These are phyloP conservation scores for Pneumocystis sp. DNA, from an alignment of 1,139 yeast species.

Conservation along the genomic window DNA sequence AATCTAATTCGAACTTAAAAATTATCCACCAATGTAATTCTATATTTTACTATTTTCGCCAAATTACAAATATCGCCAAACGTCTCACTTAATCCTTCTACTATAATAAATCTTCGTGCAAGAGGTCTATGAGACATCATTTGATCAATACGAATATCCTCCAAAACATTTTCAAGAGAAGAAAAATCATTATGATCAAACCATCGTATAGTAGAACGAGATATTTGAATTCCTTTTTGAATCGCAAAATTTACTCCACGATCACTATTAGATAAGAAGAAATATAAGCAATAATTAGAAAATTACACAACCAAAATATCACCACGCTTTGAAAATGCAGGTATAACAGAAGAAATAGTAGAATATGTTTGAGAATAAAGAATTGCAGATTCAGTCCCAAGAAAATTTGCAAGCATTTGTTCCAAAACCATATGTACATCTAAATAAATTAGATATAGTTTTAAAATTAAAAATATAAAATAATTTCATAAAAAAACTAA, in stretches of 20 bases:
- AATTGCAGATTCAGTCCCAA: constrained; percentile 65
- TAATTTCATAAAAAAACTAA: too few relatives aligned
- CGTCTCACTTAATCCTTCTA: constrained; percentile 76
- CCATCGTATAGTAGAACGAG: constrained; percentile 68
- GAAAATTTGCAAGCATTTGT: constrained; percentile 54
- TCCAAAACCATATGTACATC: constrained; percentile 78
- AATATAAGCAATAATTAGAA: neutral
- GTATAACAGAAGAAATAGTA: constrained; percentile 89
- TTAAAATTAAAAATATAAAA: neutral
- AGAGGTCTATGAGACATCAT: constrained; percentile 36
- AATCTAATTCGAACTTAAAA: constrained; percentile 1
- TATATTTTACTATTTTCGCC: constrained; percentile 36
- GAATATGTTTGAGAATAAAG: constrained; percentile 88
- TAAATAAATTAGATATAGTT: neutral
- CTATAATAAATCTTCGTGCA: constrained; percentile 74
- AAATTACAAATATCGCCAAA: constrained; percentile 71
- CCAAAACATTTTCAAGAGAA: constrained; percentile 59
- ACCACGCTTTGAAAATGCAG: constrained; percentile 90
- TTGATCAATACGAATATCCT: constrained; percentile 31
- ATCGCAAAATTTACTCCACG: constrained; percentile 59
- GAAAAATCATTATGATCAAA: constrained; percentile 79
- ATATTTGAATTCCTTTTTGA: constrained; percentile 76
- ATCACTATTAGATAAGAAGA: constrained; percentile 28
- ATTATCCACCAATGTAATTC: neutral
- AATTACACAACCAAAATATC: constrained; percentile 59